Percentiles rank a stretch among this genome's conserved stretches.
These are phyloP conservation scores for Fagopyrum esculentum DNA, from an alignment of 148 eudicot species.

Conservation along the genomic window DNA sequence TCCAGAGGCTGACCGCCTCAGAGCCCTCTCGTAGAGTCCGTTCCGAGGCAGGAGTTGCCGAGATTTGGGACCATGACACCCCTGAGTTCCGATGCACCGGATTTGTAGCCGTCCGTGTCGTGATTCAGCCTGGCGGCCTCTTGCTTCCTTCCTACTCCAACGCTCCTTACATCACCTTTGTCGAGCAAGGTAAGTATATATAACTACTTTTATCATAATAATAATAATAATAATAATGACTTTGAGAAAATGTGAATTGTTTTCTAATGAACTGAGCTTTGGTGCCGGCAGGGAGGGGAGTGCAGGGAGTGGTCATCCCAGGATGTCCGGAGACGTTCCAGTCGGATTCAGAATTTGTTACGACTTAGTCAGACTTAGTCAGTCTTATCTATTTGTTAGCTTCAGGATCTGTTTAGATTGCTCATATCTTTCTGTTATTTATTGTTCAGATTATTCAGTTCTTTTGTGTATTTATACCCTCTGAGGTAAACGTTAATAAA, in stretches of 20 bases:
- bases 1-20: conserved; percentile 39
- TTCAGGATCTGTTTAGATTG: too few species aligned
- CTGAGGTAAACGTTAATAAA: too few species aligned
- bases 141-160: conserved; percentile 49
- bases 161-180: conserved; percentile 37
- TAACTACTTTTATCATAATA: too few species aligned
- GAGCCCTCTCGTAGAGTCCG: conserved; percentile 30
- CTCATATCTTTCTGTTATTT: too few species aligned
- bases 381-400: too few species aligned
- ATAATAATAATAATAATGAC: too few species aligned
- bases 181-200: conserved; percentile 28
- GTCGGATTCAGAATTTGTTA: conserved; percentile 14
- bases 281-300: conserved; percentile 18
- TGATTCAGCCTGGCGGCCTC: conserved; percentile 44
- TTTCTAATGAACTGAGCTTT: too few species aligned
- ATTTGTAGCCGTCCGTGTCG: conserved; percentile 30
- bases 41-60: conserved; percentile 48
- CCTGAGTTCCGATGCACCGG: conserved; percentile 51
- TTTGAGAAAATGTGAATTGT: too few species aligned
- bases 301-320: conserved; percentile 37
- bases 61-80: conserved; percentile 37
- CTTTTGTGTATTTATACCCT: too few species aligned
- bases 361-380: too few species aligned
- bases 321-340: conserved; percentile 64
- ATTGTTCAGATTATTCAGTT: too few species aligned